phyloP scores from a whole-genome alignment of 306 rosid species.

The Castanospermum australe region DNA sequence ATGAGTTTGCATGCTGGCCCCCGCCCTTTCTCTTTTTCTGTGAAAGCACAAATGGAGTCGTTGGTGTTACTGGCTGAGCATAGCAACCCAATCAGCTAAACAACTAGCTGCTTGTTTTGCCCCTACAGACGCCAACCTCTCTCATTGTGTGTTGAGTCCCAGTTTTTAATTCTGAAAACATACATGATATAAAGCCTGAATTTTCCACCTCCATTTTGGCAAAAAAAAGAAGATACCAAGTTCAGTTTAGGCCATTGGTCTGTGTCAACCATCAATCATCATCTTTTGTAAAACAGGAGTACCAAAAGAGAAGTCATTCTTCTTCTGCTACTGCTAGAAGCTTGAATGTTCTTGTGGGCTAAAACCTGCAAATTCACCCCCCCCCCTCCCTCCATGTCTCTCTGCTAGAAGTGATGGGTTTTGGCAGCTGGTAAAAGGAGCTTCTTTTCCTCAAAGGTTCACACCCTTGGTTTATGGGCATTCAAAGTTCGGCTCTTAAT shows the following conservation, averaged over 20 bases:
- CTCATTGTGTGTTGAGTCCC: not conserved
- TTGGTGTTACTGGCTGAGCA: slow-evolving; percentile 21
- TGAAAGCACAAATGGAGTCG: slow-evolving; percentile 46
- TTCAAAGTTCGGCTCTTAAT: slow-evolving; percentile 11
- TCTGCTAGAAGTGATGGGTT: not conserved
- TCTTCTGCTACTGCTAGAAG: slow-evolving; percentile 8
- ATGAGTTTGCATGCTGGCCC: not conserved
- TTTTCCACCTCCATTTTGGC: not conserved
- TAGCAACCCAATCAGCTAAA: slow-evolving; percentile 22
- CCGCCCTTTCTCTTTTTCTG: not conserved
- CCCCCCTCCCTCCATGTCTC: not conserved
- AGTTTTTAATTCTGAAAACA: not conserved
- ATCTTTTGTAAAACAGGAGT: not conserved
- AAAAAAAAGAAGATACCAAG: not conserved
- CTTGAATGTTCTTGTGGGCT: not conserved
- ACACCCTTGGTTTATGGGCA: slow-evolving; percentile 16
- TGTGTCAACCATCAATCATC: not conserved
- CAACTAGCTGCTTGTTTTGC: not conserved
- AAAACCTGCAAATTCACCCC: not conserved
- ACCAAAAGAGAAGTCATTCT: not conserved
- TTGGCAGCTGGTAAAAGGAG: not conserved
- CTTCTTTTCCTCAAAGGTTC: not conserved
- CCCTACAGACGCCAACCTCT: not conserved
- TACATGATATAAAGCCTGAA: slow-evolving; percentile 12
- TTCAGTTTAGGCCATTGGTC: not conserved